Conservation (phyloP, 345 rosid species). For the Linum trigynum region DNA sequence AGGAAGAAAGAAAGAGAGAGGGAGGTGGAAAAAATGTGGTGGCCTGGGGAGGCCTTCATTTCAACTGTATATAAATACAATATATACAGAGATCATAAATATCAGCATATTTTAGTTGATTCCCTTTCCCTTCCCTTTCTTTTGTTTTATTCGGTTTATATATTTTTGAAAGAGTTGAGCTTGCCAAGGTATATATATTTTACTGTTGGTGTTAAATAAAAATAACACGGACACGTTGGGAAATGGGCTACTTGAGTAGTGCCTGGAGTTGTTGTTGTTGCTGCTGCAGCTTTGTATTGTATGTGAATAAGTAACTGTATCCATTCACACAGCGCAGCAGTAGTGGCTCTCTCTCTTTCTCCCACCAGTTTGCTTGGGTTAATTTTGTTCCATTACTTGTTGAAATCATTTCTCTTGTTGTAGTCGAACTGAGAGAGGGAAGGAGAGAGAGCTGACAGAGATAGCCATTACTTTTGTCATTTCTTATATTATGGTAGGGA, state of each 20-base stretch:
- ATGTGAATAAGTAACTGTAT: slow-evolving; percentile 5
- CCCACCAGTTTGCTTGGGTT: slow-evolving; percentile 26
- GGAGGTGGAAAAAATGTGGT: slow-evolving; percentile 10
- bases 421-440: background rate
- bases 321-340: slow-evolving; percentile 1
- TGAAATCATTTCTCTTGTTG: background rate
- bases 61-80: slow-evolving; percentile 24
- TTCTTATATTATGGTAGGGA: background rate
- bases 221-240: too few species aligned
- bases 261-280: background rate
- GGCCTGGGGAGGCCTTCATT: background rate
- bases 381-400: slow-evolving; percentile 9
- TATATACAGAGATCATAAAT: slow-evolving; percentile 4
- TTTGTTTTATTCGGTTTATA: background rate
- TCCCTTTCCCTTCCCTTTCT: background rate
- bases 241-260: slow-evolving; percentile 9
- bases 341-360: background rate
- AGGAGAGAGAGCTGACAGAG: background rate
- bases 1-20: slow-evolving; percentile 2
- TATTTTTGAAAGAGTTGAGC: background rate
- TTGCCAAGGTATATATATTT: too few species aligned
- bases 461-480: background rate
- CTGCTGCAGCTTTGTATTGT: too few species aligned
- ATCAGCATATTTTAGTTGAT: slow-evolving; percentile 4
- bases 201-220: too few species aligned